Base-by-base conservation (phyloP, 805 yeast genomes). In the Osmozyma mogii region DNA sequence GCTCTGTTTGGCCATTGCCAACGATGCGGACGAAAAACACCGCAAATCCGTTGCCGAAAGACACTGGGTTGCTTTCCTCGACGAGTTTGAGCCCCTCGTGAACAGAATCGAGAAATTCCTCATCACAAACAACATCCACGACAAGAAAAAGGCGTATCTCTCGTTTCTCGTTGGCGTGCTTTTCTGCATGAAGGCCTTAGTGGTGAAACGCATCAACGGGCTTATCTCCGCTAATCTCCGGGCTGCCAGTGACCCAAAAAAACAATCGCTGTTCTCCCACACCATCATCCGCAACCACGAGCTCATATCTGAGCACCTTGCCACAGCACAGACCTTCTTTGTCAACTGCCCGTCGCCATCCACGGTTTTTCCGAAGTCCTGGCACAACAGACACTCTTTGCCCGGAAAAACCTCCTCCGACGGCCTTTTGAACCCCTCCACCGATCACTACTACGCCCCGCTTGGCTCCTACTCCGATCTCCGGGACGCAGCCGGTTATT, bases 381-480 rank as follows among this genome's bases (percentile, higher is more conserved):
- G 21, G 21, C 8, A 18, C 8, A 18, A 10, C 8, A 8, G 9
- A 10, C 9, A n/a, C n/a, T n/a, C n/a, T n/a, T n/a, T n/a, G n/a
- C n/a, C n/a, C n/a, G n/a, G n/a, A n/a, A n/a, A n/a, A 10, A 18
- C 10, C 21, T 18, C 10, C 12, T 16, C 19, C 15, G 6, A 14
- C 15, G 24, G 29, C 29, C 2, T 8, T 15, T n/a, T 12, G 26
- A 4, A 22, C 7, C 64, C 64, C 3, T 36, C 41, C 1, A 25
- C 39, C 3, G 52, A 49, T 24, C 31, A 36, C 13, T 61, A 46
- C 36, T 62, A 51, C 34, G 39, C 62, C 17, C 69, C 69, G 1
- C 35, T 62, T 25, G 67, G 67, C 2, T 35, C 47, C 7, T 56
- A 60, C 31, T 47, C 66, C 10, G 52, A 50, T 21, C 33, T 62